These are phyloP conservation scores for Oryza australiensis DNA, from an alignment of 176 grass and related monocot species.

Conservation along the genomic window DNA sequence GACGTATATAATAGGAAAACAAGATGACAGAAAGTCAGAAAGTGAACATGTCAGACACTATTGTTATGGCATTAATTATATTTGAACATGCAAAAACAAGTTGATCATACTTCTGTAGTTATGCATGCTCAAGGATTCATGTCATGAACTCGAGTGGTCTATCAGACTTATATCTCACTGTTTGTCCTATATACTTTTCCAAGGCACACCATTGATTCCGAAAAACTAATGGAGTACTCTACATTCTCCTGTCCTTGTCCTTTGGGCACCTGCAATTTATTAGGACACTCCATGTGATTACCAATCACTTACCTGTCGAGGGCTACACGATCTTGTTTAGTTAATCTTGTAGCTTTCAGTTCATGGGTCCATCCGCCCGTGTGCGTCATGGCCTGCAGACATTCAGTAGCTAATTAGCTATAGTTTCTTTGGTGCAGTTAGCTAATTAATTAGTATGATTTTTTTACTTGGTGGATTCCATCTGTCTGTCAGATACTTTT, in stretches of 20 bases:
- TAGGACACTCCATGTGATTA: constrained; percentile 18
- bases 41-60: background rate
- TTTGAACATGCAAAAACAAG: background rate
- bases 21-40: background rate
- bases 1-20: background rate
- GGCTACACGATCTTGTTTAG: background rate
- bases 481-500: background rate
- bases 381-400: background rate
- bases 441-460: background rate
- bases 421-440: constrained; percentile 3
- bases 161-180: background rate
- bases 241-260: constrained; percentile 9
- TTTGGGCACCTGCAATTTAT: background rate
- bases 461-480: background rate
- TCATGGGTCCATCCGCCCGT: background rate
- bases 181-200: background rate
- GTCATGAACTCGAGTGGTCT: background rate
- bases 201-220: background rate
- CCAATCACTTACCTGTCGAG: background rate
- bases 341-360: constrained; percentile 7
- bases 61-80: background rate
- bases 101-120: background rate
- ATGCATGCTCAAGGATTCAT: background rate
- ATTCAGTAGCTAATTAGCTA: background rate
- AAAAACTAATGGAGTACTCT: background rate